phyloP scores from a whole-genome alignment of 805 yeast species.

The Wickerhamomyces canadensis region DNA sequence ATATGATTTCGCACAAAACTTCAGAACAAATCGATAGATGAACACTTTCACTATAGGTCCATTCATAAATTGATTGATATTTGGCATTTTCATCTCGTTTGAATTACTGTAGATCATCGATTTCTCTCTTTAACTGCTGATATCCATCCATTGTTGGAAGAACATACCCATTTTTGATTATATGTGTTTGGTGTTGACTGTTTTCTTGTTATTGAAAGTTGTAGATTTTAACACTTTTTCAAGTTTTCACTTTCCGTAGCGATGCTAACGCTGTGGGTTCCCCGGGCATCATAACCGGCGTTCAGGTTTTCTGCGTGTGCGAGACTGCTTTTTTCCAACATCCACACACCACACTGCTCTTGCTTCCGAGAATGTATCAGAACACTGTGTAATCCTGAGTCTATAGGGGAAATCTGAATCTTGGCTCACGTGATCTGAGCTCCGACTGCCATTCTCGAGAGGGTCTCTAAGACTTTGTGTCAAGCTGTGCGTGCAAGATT shows the following conservation, averaged over 20 bases:
- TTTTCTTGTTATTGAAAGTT: slow-evolving; percentile 5
- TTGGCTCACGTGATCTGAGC: too few species aligned
- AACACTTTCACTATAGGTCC: too few species aligned
- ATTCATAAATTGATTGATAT: too few species aligned
- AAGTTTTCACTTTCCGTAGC: slow-evolving; percentile 14
- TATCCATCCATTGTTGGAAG: slow-evolving; percentile 1
- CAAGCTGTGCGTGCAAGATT: too few species aligned
- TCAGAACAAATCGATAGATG: too few species aligned
- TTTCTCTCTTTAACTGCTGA: neutral
- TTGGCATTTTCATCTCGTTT: neutral
- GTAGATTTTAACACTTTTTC: slow-evolving; percentile 16
- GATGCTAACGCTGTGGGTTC: slow-evolving; percentile 2
- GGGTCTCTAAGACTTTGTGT: too few species aligned
- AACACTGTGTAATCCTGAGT: too few species aligned
- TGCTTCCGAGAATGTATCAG: neutral
- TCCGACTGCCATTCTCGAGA: too few species aligned
- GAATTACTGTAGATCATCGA: neutral
- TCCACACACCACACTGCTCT: slow-evolving; percentile 12
- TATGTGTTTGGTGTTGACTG: slow-evolving; percentile 18
- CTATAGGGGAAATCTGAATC: too few species aligned
- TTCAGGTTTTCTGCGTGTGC: too few species aligned
- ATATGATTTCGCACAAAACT: too few species aligned
- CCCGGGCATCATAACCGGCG: slow-evolving; percentile 14
- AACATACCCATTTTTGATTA: slow-evolving; percentile 28
- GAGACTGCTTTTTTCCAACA: slow-evolving; percentile 20